Conservation (phyloP, 2,329 filamentous ascomycete species). For the Huntiella moniliformis region DNA sequence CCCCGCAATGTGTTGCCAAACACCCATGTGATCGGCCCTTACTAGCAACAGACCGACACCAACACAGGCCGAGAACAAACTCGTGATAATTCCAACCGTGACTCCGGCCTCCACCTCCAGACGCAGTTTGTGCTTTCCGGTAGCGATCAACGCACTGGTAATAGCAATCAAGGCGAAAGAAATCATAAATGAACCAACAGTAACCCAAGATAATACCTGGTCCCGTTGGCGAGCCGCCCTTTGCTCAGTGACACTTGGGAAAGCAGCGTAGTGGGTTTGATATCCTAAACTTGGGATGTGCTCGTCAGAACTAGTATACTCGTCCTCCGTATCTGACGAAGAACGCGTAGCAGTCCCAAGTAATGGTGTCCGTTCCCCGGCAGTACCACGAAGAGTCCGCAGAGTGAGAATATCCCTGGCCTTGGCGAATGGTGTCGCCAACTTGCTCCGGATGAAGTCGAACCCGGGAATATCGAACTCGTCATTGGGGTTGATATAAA, state of each 20-base stretch:
- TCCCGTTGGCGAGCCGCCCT: slow-evolving; percentile 32
- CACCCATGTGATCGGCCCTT: slow-evolving; percentile 25
- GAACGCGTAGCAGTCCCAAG: slow-evolving; percentile 13
- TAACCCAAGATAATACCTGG: slow-evolving; percentile 33
- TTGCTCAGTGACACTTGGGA: slow-evolving; percentile 32
- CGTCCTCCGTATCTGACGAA: slow-evolving; percentile 14
- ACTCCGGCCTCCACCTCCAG: slow-evolving; percentile 59
- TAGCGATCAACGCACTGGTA: slow-evolving; percentile 44
- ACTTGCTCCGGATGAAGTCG: slow-evolving; percentile 34
- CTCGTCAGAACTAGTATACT: slow-evolving; percentile 34
- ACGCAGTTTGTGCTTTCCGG: slow-evolving; percentile 46
- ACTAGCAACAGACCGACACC: slow-evolving; percentile 41
- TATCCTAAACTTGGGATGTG: slow-evolving; percentile 29
- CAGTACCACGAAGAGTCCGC: not conserved
- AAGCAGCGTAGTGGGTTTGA: slow-evolving; percentile 31
- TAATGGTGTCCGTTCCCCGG: slow-evolving; percentile 17
- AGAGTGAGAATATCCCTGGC: slow-evolving; percentile 30
- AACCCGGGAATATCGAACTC: slow-evolving; percentile 42
- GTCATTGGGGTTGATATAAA: slow-evolving; percentile 56
- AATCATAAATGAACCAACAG: slow-evolving; percentile 34
- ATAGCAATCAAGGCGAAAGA: slow-evolving; percentile 46
- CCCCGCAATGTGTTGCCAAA: slow-evolving; percentile 25
- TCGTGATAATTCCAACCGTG: slow-evolving; percentile 47
- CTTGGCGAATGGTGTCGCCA: slow-evolving; percentile 30
- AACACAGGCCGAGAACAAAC: slow-evolving; percentile 42